These are phyloP conservation scores for Solanum commersonii DNA, from an alignment of 257 asterid species.

Conservation along the genomic window DNA sequence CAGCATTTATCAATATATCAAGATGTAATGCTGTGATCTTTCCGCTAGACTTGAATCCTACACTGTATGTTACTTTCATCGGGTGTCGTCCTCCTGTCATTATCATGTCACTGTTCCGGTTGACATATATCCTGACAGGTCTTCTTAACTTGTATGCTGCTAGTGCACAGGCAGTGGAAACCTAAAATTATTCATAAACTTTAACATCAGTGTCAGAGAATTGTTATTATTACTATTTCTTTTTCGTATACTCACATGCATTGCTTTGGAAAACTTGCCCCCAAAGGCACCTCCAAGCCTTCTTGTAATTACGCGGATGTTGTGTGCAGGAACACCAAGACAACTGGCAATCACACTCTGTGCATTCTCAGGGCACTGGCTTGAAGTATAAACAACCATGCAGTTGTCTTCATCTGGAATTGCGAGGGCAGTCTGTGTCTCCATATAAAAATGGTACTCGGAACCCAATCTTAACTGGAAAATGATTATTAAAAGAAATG, in stretches of 20 bases:
- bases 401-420: conserved; percentile 79
- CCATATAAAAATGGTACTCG: conserved; percentile 65
- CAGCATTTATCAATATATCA: conserved; percentile 57
- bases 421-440: conserved; percentile 67
- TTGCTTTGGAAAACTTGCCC: conserved; percentile 48
- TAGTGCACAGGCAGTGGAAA: conserved; percentile 69
- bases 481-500: not conserved
- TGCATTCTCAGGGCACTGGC: not conserved
- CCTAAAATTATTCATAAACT: conserved; percentile 20
- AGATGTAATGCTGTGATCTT: conserved; percentile 64
- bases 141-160: conserved; percentile 61
- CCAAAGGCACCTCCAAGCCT: conserved; percentile 77
- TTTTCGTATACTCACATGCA: conserved; percentile 34
- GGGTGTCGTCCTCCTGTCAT: conserved; percentile 76
- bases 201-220: not conserved
- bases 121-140: conserved; percentile 58
- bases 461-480: conserved; percentile 54
- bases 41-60: conserved; percentile 59
- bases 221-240: not conserved
- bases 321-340: not conserved
- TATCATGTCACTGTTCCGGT: conserved; percentile 64
- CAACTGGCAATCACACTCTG: not conserved
- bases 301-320: not conserved
- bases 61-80: conserved; percentile 57
- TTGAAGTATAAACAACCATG: conserved; percentile 35